Evolutionary conservation across 106 monocot species (phyloP), one percentile per base, ranked within the genome.

Genomic region (Allium cepa): DNA sequence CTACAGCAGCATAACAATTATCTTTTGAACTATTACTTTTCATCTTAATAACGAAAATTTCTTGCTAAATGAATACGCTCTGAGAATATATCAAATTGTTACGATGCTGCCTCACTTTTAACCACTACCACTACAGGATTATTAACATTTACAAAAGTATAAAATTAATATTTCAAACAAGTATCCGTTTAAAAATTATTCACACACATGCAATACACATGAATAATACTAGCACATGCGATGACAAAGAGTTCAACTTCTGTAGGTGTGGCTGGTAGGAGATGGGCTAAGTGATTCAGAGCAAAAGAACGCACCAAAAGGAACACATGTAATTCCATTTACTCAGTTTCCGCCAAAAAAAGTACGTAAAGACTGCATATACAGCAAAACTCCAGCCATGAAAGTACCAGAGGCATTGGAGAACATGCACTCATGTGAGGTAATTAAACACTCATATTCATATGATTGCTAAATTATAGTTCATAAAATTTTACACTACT

Each of bases 391-490:
- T 57, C 88, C 92, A 11, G 88, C 88, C 22, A 80, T 92, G 85
- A 77, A 56, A 59, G 72, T 88, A 36, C 82, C 92, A 0, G 62
- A 77, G 55, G 53, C 75, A 59, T 53, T 88, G 15, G 71, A 88
- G 62, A 92, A 88, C 62, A 76, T 92, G 76, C 88, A 88, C 61
- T 56, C 85, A 1, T 88, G 92, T 60, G 92, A 88, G 88, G 92
- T 92, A 83, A 49, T 10, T 18, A 59, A 59, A 13, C 14, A 59
- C 7, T 17, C 17, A 22, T 22, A 59, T 59, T 7, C 17, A 15
- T 18, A 1, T 17, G 22, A 59, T 17, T 18, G 59, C 22, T 13
- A 59, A 59, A 18, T 17, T 59, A 18, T 2, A 59, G 59, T 59
- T 16, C 22, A 59, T 59, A 59, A 59, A 59, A 7, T 17, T 9